Conservation (phyloP, 495 filamentous ascomycete species). For the Lophium mytilinum region DNA sequence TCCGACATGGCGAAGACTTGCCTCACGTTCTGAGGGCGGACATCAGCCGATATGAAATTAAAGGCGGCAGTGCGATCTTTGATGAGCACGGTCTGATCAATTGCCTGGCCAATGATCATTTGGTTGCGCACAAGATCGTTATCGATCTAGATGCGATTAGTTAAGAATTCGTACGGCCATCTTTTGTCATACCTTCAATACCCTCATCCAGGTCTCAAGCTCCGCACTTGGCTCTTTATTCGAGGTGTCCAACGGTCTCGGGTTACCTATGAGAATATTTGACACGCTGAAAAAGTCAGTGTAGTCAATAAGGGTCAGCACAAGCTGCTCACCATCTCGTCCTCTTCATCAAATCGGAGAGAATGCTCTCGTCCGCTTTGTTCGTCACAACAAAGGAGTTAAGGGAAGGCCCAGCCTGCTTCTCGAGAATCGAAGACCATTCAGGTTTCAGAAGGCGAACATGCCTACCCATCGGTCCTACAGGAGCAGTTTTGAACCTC, state of each 20-base stretch:
- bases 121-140: constrained; percentile 68
- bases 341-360: constrained; percentile 55
- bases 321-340: constrained; percentile 40
- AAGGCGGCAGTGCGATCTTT: constrained; percentile 56
- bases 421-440: constrained; percentile 82
- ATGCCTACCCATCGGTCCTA: constrained; percentile 76
- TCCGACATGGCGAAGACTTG: constrained; percentile 58
- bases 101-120: constrained; percentile 70
- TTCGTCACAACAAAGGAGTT: constrained; percentile 73
- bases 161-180: background rate
- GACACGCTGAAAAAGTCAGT: constrained; percentile 37
- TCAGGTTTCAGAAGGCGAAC: constrained; percentile 66
- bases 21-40: constrained; percentile 59
- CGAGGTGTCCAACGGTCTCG: constrained; percentile 50
- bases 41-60: constrained; percentile 51
- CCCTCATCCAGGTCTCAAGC: constrained; percentile 69
- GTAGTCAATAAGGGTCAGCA: background rate
- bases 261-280: constrained; percentile 59
- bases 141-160: constrained; percentile 50
- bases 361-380: constrained; percentile 56
- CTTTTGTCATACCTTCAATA: constrained; percentile 49
- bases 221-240: constrained; percentile 62
- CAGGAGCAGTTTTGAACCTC: constrained; percentile 59
- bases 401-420: constrained; percentile 53
- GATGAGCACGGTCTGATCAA: constrained; percentile 81